Evolutionary conservation across 495 filamentous ascomycete species (phyloP), one percentile per base, ranked within the genome.

Genomic region (Hypoxylon lienhwacheense): DNA sequence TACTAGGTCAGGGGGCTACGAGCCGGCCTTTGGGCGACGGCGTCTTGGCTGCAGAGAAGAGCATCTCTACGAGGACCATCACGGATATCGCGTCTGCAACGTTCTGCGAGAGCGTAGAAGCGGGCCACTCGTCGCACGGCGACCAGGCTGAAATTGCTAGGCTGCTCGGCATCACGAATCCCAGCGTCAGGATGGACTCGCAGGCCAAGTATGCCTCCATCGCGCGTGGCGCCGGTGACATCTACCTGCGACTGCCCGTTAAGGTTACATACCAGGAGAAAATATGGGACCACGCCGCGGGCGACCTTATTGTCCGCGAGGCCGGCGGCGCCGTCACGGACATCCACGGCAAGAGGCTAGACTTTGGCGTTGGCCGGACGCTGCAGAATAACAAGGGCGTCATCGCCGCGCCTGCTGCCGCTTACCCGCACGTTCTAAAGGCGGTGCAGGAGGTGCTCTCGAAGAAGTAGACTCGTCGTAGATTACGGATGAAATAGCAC

Each of bases 231-330:
- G 91, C 91, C 5, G 93, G 91, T 33, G 95, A 99, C 63, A 83
- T 99, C 57, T 97, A 97, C 69, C 75, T 98, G 59, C 80, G 93
- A 41, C 73, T 99, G 21, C 93, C 95, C 12, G 84, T 86, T 8
- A 85, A 80, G 61, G 85, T 84, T 65, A 83, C 85, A 17, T 99
- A 97, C 71, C 83, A 95, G 73, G 93, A 99, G 79, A 99, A 99
- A 80, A 97, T 99, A 58, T 99, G 93, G 93, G 93, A 99, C 68
- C 93, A 99, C 72, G 95, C 92, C 22, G 92, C 90, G n/a, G 93
- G 93, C 25, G 91, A 95, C 53, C 70, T 99, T 42, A 91, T 99
- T 60, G 91, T 96, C 7, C 80, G 90, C 37, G 93, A 99, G 71
- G 91, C 95, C 3, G 93, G 95, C 39, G 95, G 92, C 17, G 76